phyloP scores from a whole-genome alignment of 73 alveolate genomes.

The Paramecium sonneborni region DNA sequence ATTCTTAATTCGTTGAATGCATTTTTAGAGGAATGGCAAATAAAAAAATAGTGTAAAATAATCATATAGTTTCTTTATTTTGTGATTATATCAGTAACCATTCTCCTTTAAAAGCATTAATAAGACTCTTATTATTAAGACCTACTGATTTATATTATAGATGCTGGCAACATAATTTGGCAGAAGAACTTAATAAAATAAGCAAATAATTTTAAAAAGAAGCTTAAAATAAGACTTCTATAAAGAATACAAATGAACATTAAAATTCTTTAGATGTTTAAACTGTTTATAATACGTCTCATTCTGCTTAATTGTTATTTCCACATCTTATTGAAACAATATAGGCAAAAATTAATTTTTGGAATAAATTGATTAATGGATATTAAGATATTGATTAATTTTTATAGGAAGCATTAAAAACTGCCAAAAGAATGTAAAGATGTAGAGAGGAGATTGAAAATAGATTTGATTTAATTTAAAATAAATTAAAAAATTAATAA shows the following conservation, averaged over 20 bases:
- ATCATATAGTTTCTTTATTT: background rate
- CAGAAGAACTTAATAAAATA: background rate
- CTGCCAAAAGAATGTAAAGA: background rate
- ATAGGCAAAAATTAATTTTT: background rate
- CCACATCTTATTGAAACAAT: background rate
- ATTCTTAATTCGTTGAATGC: background rate
- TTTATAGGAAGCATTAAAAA: background rate
- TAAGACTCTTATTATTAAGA: background rate
- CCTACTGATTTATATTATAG: background rate
- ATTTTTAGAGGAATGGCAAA: background rate
- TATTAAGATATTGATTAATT: background rate
- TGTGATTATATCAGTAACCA: background rate
- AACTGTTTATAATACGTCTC: background rate
- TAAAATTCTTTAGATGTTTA: background rate
- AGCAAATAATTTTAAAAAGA: background rate
- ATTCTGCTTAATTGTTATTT: background rate
- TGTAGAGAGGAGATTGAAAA: background rate
- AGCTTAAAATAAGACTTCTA: background rate
- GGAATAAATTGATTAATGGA: slow-evolving; percentile 7
- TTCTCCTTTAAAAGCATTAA: slow-evolving; percentile 12
- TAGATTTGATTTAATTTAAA: background rate
- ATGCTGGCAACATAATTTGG: background rate
- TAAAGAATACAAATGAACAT: background rate
- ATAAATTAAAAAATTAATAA: background rate
- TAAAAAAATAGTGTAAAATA: background rate